Evolutionary conservation across 495 filamentous ascomycete species (phyloP), one percentile per base, ranked within the genome.

Genomic region (Beverwykella pulmonaria): DNA sequence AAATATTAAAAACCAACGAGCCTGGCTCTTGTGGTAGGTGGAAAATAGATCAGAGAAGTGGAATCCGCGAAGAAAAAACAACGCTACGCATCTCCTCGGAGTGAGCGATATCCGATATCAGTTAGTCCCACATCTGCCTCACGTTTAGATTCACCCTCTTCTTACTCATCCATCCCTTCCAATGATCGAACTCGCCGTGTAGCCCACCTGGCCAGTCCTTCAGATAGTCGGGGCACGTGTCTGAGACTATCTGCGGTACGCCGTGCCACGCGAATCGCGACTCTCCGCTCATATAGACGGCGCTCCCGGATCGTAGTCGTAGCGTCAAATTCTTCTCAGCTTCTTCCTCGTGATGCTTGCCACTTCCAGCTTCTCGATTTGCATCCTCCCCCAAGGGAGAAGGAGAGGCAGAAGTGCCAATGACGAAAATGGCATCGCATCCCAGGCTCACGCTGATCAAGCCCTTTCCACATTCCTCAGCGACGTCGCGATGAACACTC

Each of bases 141-240:
- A 97, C 88, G 75, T 97, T 97, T 59, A 97, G 68, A 77, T 97
- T 96, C 59, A 97, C 84, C 70, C 93, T 81, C 78, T 96, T 96
- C 17, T 84, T 82, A 32, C 87, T 88, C 72, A 81, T 88, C 89
- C 90, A 96, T 53, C 53, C 65, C 46, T 53, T 60, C 50, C 59
- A 68, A 26, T 48, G 67, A 27, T 60, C 63, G 65, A 60, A 60
- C 9, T 61, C 53, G 14, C 53, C 58, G 20, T 68, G 61, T 2
- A 75, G 76, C 17, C 52, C 34, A 15, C 47, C 56, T 1, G 93
- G 94, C 92, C 93, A 97, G 49, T 88, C 78, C 61, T 81, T 79
- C 56, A 98, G 74, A 78, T 84, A 90, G 1, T 75, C 77, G 0
- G 93, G 93, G 78, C 92, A 97, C 0, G 89, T 96, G 19, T 79